These are phyloP conservation scores for Phaffia australis DNA, from an alignment of 768 basidiomycete genomes.

Conservation along the genomic window DNA sequence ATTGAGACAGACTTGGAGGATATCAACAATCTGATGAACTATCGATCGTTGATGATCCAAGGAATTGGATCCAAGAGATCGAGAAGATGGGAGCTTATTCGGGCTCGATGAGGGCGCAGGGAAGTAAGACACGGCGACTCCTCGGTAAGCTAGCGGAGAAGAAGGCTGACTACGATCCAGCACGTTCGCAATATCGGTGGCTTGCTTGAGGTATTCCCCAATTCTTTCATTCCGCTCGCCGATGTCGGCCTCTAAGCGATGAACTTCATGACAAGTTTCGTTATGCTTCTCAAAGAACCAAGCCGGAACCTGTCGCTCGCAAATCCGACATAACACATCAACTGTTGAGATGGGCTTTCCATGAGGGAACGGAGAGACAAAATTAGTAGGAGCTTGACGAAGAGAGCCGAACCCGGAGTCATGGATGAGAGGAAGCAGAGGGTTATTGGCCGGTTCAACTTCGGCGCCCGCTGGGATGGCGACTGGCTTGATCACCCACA, in stretches of 20 bases:
- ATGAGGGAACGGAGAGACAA: slow-evolving; percentile 49
- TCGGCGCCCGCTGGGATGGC: slow-evolving; percentile 17
- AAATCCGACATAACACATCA: slow-evolving; percentile 88
- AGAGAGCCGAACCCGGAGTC: slow-evolving; percentile 12
- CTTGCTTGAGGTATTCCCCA: slow-evolving; percentile 58
- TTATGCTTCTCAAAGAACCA: slow-evolving; percentile 99
- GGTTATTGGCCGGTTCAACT: not conserved
- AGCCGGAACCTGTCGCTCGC: slow-evolving; percentile 88
- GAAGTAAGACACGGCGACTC: slow-evolving; percentile 1
- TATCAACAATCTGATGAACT: slow-evolving; percentile 76
- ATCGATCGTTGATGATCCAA: slow-evolving; percentile 47
- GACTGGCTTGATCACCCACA: slow-evolving; percentile 86
- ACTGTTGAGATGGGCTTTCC: slow-evolving; percentile 63
- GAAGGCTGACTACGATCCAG: not conserved
- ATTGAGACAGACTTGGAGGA: slow-evolving; percentile 65
- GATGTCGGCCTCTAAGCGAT: slow-evolving; percentile 91
- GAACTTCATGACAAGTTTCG: slow-evolving; percentile 94
- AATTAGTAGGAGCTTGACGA: slow-evolving; percentile 26
- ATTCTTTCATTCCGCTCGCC: slow-evolving; percentile 87
- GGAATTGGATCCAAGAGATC: slow-evolving; percentile 22
- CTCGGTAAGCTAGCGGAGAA: slow-evolving; percentile 1
- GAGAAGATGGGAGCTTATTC: slow-evolving; percentile 12
- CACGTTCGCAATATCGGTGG: slow-evolving; percentile 6
- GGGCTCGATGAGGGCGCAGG: slow-evolving; percentile 3
- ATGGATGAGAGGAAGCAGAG: slow-evolving; percentile 7